Conservation (phyloP, 352 stramenopile species). For the Elongisporangium undulatum region DNA sequence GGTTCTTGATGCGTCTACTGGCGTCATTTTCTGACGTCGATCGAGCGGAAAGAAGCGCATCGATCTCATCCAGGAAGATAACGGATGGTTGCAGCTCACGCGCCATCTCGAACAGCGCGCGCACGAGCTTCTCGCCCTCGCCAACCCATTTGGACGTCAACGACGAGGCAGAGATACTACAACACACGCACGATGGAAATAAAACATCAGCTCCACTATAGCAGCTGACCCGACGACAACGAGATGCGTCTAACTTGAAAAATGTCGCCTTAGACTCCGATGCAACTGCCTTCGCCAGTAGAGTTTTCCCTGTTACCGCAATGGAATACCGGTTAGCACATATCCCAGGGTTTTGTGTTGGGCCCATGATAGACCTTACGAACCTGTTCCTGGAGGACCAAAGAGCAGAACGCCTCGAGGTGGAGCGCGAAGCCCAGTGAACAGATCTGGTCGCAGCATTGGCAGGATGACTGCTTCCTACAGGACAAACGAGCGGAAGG, state of each 20-base stretch:
- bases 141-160: conserved; percentile 90
- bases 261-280: conserved; percentile 82
- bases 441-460: conserved; percentile 78
- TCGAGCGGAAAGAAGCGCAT: conserved; percentile 73
- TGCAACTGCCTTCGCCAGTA: conserved; percentile 79
- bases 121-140: conserved; percentile 93
- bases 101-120: conserved; percentile 91
- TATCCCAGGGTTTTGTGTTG: neutral
- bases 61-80: conserved; percentile 90
- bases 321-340: neutral
- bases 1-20: conserved; percentile 87
- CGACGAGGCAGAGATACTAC: conserved; percentile 83
- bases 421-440: conserved; percentile 67
- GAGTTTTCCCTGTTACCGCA: conserved; percentile 55
- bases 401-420: conserved; percentile 77
- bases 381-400: conserved; percentile 74
- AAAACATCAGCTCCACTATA: conserved; percentile 1
- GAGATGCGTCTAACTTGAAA: conserved; percentile 43
- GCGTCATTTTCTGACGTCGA: conserved; percentile 82
- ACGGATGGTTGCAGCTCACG: conserved; percentile 78
- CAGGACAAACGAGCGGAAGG: too few relatives aligned
- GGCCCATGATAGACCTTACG: neutral
- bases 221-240: neutral
- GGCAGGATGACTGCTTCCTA: conserved; percentile 87
- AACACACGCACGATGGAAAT: conserved; percentile 8